Conservation (phyloP, 352 stramenopile species). For the Pythium chondricola region DNA sequence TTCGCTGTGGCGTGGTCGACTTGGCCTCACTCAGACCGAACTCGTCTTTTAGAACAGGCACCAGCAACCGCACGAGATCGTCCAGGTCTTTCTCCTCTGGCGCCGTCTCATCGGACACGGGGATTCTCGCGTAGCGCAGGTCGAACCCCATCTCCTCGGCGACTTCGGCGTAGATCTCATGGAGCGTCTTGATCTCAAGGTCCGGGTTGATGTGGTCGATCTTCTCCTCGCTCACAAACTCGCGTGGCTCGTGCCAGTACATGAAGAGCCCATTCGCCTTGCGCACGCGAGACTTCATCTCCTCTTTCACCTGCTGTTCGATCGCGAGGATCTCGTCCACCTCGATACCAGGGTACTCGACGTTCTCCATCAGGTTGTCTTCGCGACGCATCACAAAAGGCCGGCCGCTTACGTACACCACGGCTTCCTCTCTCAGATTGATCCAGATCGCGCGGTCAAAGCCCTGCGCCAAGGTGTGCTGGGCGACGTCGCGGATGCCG, state of each 20-base stretch:
- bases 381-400: constrained; percentile 83
- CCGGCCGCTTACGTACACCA: constrained; percentile 84
- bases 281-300: constrained; percentile 71
- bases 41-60: constrained; percentile 61
- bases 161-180: constrained; percentile 64
- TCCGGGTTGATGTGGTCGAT: constrained; percentile 77
- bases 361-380: constrained; percentile 79
- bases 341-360: constrained; percentile 87
- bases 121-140: constrained; percentile 75
- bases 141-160: constrained; percentile 44
- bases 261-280: constrained; percentile 76
- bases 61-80: constrained; percentile 72
- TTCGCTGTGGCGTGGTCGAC: constrained; percentile 20
- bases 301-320: constrained; percentile 78
- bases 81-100: constrained; percentile 88
- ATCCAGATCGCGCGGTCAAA: constrained; percentile 84
- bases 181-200: constrained; percentile 65
- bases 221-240: constrained; percentile 76
- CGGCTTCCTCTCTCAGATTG: constrained; percentile 88
- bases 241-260: constrained; percentile 75
- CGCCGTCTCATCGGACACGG: constrained; percentile 87
- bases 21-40: constrained; percentile 22
- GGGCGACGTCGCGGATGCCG: constrained; percentile 63
- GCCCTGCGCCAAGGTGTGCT: constrained; percentile 33
- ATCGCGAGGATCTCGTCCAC: constrained; percentile 84